Evolutionary conservation across 2,329 filamentous ascomycete species (phyloP).

Genomic region (Didymella sp.): DNA sequence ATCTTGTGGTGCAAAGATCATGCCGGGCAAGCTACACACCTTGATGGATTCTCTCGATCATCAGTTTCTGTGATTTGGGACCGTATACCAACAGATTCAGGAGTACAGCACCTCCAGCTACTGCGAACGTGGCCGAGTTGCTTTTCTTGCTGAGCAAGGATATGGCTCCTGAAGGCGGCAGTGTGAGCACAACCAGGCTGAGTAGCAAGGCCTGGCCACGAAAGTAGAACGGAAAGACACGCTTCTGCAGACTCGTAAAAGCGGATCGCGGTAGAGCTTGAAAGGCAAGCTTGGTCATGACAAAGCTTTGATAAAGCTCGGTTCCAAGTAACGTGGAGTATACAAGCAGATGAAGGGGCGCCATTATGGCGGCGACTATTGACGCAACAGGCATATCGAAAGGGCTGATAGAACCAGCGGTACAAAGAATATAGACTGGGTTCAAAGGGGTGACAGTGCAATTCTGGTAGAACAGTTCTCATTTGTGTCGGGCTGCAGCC

Average conservation of each 20-base stretch:
- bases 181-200: constrained; percentile 44
- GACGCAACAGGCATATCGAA: constrained; percentile 12
- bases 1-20: not conserved
- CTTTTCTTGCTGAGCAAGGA: constrained; percentile 34
- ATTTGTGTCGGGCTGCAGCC: constrained; percentile 2
- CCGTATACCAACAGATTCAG: constrained; percentile 50
- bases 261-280: constrained; percentile 45
- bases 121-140: constrained; percentile 36
- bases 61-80: constrained; percentile 43
- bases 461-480: not conserved
- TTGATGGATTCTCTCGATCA: constrained; percentile 46
- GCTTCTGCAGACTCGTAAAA: constrained; percentile 52
- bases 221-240: constrained; percentile 53
- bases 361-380: constrained; percentile 15
- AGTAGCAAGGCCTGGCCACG: constrained; percentile 47
- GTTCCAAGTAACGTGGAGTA: constrained; percentile 52
- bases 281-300: constrained; percentile 52
- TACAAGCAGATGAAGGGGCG: constrained; percentile 48
- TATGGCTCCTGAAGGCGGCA: constrained; percentile 42
- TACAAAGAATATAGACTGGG: not conserved
- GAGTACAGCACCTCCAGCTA: constrained; percentile 41
- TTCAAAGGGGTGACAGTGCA: not conserved
- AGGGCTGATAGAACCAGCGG: not conserved
- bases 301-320: constrained; percentile 51
- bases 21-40: constrained; percentile 20